Evolutionary conservation across 1,139 yeast species (phyloP).

Genomic region (Blastobotrys arbuscula): DNA sequence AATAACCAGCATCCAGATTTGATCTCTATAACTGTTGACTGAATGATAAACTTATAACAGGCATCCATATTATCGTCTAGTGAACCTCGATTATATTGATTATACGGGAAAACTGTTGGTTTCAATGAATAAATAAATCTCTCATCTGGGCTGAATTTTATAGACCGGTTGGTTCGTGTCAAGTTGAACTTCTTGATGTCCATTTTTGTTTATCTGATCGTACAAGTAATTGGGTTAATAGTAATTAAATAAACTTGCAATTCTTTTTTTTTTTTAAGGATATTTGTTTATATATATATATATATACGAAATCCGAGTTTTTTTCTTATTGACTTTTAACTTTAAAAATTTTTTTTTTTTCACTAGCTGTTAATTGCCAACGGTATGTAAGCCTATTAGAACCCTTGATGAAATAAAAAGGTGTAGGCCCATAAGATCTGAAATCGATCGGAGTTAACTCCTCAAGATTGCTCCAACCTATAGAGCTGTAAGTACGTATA

Average conservation of each 20-base stretch:
- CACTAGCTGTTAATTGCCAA: no score
- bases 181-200: not conserved
- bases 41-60: conserved; percentile 1
- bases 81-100: not conserved
- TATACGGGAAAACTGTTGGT: not conserved
- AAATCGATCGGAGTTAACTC: no score
- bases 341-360: no score
- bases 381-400: no score
- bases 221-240: not conserved
- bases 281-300: not conserved
- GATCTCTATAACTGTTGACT: not conserved
- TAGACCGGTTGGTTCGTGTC: not conserved
- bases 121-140: conserved; percentile 1
- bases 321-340: no score
- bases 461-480: no score
- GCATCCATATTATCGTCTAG: conserved; percentile 1
- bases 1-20: conserved; percentile 1
- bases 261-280: not conserved
- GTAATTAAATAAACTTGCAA: not conserved
- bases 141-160: conserved; percentile 2
- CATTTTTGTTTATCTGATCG: not conserved
- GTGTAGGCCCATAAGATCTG: no score
- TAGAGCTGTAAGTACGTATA: no score
- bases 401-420: no score
- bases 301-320: no score